phyloP scores from a whole-genome alignment of 371 early-diverging fungal genomes.

The Mucor velutinosus region DNA sequence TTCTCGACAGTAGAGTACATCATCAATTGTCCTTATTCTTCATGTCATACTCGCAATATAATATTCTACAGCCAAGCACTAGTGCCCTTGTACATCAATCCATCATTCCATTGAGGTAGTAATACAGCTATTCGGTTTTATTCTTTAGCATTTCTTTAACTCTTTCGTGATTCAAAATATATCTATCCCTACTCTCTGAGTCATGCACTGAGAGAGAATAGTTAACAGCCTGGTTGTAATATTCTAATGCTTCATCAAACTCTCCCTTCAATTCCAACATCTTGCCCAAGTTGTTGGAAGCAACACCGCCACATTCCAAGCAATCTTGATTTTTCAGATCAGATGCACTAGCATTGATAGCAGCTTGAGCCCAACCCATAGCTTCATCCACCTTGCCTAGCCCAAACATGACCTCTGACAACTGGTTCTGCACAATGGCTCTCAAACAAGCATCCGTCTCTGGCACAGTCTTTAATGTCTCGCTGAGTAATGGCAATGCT shows the following conservation, averaged over 20 bases:
- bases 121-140: not conserved
- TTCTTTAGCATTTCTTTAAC: slow-evolving; percentile 10
- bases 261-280: slow-evolving; percentile 47
- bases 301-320: slow-evolving; percentile 55
- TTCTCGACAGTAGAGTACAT: no score
- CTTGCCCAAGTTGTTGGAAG: slow-evolving; percentile 47
- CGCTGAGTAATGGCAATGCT: slow-evolving; percentile 45
- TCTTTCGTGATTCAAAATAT: slow-evolving; percentile 33
- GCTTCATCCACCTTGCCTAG: slow-evolving; percentile 48
- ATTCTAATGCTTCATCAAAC: slow-evolving; percentile 38
- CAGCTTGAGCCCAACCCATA: slow-evolving; percentile 58
- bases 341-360: slow-evolving; percentile 36
- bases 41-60: no score
- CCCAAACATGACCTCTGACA: slow-evolving; percentile 52
- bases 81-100: no score
- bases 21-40: no score
- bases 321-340: slow-evolving; percentile 38
- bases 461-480: slow-evolving; percentile 37
- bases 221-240: slow-evolving; percentile 44
- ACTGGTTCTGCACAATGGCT: slow-evolving; percentile 52
- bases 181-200: slow-evolving; percentile 26
- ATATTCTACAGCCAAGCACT: no score
- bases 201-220: slow-evolving; percentile 40
- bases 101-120: no score
- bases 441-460: slow-evolving; percentile 33